A percentile compares a stretch with the other conserved stretches of the same genome.
Evolutionary conservation across 352 stramenopile species (phyloP).

Genomic region (Phytophthora pluvialis): DNA sequence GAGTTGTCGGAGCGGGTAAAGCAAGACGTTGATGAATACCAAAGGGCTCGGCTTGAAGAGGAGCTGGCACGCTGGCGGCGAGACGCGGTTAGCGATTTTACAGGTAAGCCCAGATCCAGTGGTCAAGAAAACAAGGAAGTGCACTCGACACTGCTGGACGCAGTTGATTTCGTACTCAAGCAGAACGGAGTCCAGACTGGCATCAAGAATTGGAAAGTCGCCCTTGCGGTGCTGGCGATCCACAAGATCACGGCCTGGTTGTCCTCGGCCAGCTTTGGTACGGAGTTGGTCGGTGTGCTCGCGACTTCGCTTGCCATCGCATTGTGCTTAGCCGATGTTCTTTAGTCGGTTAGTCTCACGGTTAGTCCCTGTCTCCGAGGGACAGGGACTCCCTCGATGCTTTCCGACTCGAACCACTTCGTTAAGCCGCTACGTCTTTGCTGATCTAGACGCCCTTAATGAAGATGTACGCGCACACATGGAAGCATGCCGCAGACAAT

Average conservation of each 20-base stretch:
- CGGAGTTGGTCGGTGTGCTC: slow-evolving; percentile 12
- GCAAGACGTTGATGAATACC: slow-evolving; percentile 23
- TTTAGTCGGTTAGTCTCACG: background rate
- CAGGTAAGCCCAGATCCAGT: background rate
- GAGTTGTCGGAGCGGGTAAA: slow-evolving; percentile 26
- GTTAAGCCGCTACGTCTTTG: background rate
- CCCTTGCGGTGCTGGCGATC: slow-evolving; percentile 15
- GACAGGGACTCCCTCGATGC: no score
- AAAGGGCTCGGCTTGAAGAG: slow-evolving; percentile 23
- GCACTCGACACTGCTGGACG: slow-evolving; percentile 12
- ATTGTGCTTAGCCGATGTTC: slow-evolving; percentile 10
- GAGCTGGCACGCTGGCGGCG: slow-evolving; percentile 15
- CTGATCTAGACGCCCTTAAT: slow-evolving; percentile 2
- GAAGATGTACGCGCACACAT: background rate
- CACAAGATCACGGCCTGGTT: slow-evolving; percentile 24
- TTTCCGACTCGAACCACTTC: no score
- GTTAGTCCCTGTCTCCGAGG: background rate
- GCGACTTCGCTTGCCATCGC: slow-evolving; percentile 12
- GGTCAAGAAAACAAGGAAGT: background rate
- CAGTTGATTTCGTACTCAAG: slow-evolving; percentile 16
- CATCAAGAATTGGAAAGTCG: slow-evolving; percentile 22
- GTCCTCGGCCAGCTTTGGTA: slow-evolving; percentile 13
- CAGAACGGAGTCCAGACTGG: slow-evolving; percentile 18
- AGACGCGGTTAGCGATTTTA: background rate
- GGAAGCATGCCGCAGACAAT: background rate